Percentiles rank a stretch among this genome's conserved stretches.
Evolutionary conservation across 352 stramenopile genomes (phyloP).

Genomic region (Blastocystis sp.): DNA sequence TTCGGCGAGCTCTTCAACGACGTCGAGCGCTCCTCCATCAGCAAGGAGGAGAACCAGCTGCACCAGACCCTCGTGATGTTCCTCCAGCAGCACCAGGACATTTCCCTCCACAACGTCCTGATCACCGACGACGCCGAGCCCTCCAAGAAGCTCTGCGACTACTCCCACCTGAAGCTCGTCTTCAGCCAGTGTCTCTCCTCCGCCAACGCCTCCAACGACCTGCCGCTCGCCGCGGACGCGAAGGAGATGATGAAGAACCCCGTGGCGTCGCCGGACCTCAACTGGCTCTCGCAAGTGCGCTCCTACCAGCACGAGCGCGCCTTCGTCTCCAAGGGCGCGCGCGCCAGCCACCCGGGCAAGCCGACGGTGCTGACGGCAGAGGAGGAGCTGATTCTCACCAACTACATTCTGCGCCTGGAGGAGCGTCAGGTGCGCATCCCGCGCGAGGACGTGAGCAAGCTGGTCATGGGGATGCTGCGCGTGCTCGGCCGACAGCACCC

Average conservation of each 20-base stretch:
- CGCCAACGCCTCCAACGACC: neutral
- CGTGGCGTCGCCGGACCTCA: neutral
- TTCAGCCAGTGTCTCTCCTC: conserved; percentile 25
- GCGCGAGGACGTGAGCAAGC: conserved; percentile 66
- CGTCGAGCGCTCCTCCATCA: conserved; percentile 31
- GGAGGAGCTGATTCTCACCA: conserved; percentile 61
- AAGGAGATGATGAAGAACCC: conserved; percentile 39
- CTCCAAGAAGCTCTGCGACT: neutral
- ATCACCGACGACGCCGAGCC: neutral
- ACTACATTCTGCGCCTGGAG: conserved; percentile 67
- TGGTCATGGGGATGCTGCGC: conserved; percentile 66
- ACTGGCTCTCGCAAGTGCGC: neutral
- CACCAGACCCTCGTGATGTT: conserved; percentile 49
- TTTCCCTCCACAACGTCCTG: conserved; percentile 41
- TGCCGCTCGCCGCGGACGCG: neutral
- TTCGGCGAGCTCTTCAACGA: conserved; percentile 42
- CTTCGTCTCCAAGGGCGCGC: neutral
- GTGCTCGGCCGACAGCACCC: conserved; percentile 22
- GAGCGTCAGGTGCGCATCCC: conserved; percentile 66
- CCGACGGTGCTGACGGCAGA: conserved; percentile 69
- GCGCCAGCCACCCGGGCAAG: conserved; percentile 28
- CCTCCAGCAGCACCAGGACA: conserved; percentile 59
- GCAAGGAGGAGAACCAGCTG: conserved; percentile 38
- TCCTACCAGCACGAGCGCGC: neutral
- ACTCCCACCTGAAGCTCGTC: neutral